Conservation (phyloP, 139 green algal genomes). For the Astrephomene gubernaculifera region DNA sequence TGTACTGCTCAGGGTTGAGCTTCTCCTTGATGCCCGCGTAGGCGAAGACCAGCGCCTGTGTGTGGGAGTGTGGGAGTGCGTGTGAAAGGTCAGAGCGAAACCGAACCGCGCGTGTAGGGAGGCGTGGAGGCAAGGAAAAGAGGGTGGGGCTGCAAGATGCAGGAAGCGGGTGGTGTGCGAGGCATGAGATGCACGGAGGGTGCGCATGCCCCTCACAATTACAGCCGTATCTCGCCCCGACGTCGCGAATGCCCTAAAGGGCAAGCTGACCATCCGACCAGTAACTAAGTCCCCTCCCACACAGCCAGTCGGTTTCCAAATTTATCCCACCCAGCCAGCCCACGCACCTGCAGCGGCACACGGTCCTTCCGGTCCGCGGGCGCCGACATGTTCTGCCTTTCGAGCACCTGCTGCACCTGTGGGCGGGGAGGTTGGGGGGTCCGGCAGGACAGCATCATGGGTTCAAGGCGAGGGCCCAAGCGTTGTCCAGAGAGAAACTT, state of each 20-base stretch:
- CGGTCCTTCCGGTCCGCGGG: slow-evolving; percentile 38
- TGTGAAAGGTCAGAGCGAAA: neutral
- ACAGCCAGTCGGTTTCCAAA: neutral
- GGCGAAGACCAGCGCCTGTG: slow-evolving; percentile 44
- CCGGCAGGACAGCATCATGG: too few relatives aligned
- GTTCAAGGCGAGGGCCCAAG: too few relatives aligned
- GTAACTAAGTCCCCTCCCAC: too few relatives aligned
- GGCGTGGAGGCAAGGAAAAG: too few relatives aligned
- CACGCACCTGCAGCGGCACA: slow-evolving; percentile 31
- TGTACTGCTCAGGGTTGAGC: slow-evolving; percentile 45
- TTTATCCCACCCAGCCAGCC: neutral
- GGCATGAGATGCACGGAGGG: neutral
- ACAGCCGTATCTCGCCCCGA: too few relatives aligned
- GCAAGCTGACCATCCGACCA: too few relatives aligned
- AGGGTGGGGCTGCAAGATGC: neutral
- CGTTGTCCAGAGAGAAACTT: too few relatives aligned
- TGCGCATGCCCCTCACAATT: too few relatives aligned
- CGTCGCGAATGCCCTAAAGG: too few relatives aligned
- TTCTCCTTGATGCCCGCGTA: slow-evolving; percentile 47
- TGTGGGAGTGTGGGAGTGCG: neutral
- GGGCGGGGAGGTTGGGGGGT: too few relatives aligned
- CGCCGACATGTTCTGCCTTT: slow-evolving; percentile 56
- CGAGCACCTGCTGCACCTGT: slow-evolving; percentile 55
- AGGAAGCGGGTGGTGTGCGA: neutral
- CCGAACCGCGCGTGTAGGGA: neutral